Percentiles rank a stretch among this genome's conserved stretches.
Conservation (phyloP, 164 flowering plant species). For the Vitis rupestris region DNA sequence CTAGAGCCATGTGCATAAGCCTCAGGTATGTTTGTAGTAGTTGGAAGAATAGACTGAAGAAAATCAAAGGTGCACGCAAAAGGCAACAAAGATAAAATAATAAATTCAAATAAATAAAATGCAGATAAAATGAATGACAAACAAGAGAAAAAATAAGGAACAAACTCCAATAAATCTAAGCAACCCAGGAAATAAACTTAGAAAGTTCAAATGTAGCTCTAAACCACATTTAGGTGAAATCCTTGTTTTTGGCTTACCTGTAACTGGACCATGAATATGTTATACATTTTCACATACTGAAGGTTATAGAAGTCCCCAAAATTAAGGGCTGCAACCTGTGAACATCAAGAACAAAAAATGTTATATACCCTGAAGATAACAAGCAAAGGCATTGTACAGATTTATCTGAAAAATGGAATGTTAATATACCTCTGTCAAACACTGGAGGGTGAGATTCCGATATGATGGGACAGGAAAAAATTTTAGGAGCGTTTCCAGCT, state of each 20-base stretch:
- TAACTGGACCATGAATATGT: constrained; percentile 79
- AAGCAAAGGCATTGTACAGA: neutral
- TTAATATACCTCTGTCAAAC: constrained; percentile 80
- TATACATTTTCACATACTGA: constrained; percentile 83
- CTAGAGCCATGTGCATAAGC: constrained; percentile 84
- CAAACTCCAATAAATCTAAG: neutral
- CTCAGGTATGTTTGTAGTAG: constrained; percentile 74
- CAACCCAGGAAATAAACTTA: neutral
- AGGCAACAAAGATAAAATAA: neutral
- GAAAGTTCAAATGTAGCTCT: neutral
- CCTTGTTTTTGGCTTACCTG: constrained; percentile 49
- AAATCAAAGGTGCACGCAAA: neutral
- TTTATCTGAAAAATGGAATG: neutral
- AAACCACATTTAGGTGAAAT: neutral
- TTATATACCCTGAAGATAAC: neutral
- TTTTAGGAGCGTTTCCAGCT: constrained; percentile 92
- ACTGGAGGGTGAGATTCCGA: constrained; percentile 91
- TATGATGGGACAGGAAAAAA: constrained; percentile 79
- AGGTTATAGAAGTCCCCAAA: constrained; percentile 80
- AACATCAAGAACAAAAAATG: constrained; percentile 11
- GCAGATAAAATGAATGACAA: neutral
- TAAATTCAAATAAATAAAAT: neutral
- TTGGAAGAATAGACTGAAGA: constrained; percentile 68
- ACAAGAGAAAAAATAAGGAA: neutral
- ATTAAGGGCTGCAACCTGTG: constrained; percentile 85